Evolutionary conservation across 345 rosid species (phyloP).

Genomic region (Hibiscus mutabilis): DNA sequence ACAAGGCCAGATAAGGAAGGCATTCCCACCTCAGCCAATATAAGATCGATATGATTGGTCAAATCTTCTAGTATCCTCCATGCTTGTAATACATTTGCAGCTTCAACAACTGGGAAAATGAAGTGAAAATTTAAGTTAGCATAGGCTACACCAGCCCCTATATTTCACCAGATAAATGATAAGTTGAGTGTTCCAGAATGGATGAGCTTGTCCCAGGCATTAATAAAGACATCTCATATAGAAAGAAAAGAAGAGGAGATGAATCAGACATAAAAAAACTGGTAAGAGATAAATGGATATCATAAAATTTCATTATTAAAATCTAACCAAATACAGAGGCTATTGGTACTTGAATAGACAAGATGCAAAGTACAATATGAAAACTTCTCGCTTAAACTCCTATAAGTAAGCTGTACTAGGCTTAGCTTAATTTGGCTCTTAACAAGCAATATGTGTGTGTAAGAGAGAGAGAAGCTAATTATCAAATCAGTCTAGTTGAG

Average conservation of each 20-base stretch:
- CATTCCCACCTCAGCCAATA: constrained; percentile 53
- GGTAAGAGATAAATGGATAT: background rate
- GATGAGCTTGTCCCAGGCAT: background rate
- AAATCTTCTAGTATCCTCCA: constrained; percentile 51
- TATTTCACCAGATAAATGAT: background rate
- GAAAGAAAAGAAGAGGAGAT: constrained; percentile 1
- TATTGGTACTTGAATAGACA: background rate
- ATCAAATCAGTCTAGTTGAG: background rate
- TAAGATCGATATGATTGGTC: constrained; percentile 43
- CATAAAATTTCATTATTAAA: background rate
- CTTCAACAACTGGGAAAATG: constrained; percentile 34
- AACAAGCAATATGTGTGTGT: background rate
- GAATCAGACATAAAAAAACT: background rate
- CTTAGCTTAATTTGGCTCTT: background rate
- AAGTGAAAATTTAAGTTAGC: background rate
- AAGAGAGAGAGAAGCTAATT: background rate
- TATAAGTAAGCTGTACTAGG: background rate
- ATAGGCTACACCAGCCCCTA: background rate
- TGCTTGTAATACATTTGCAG: constrained; percentile 51
- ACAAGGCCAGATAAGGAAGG: too few species aligned
- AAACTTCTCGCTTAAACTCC: background rate
- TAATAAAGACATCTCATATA: background rate
- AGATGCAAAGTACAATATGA: background rate
- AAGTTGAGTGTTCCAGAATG: background rate
- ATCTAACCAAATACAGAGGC: background rate